Evolutionary conservation across 2,329 filamentous ascomycete genomes (phyloP), one percentile per base, ranked within the genome.

Genomic region (Hyphodiscus sp.): DNA sequence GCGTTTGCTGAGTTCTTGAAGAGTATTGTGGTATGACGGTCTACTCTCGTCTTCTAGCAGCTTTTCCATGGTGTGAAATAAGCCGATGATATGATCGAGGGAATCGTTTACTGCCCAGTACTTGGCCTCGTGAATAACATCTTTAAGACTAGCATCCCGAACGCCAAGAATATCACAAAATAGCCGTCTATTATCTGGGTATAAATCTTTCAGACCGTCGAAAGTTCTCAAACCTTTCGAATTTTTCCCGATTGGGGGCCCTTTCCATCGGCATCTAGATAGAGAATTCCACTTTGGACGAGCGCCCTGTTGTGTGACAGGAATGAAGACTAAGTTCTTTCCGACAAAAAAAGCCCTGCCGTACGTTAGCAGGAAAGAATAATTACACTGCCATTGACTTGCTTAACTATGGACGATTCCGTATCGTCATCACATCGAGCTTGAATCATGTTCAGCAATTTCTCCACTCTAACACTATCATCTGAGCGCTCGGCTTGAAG

Each of bases 91-190:
- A 20, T 53, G 43, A 2, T 20, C 20, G 19, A 53, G 33, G 8
- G 52, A 53, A 26, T 53, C 47, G 18, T 47, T 47, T 15, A 30
- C 23, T 3, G n/a, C 5, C n/a, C 49, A 29, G 4, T 13, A 11
- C 19, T 18, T 52, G 8, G 45, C 45, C n/a, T 52, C 50, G 9
- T 30, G 9, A 8, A 49, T 16, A 4, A 53, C 15, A 30, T 53
- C 52, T 20, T 46, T 15, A 19, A 50, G 19, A 18, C 30, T 50
- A 3, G 47, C 30, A 43, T 53, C 30, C 15, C 26, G 23, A 6
- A 53, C 42, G 8, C 43, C 47, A 15, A 50, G 33, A 19, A 50
- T 47, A 1, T 53, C 29, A 19, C 52, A 53, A 33, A 53, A 53
- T 15, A 53, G 47, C 41, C 29, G 16, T 18, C 43, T 53, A 11